Evolutionary conservation across 108 stramenopile genomes (phyloP).

Genomic region (Cyclostephanos tholiformis): DNA sequence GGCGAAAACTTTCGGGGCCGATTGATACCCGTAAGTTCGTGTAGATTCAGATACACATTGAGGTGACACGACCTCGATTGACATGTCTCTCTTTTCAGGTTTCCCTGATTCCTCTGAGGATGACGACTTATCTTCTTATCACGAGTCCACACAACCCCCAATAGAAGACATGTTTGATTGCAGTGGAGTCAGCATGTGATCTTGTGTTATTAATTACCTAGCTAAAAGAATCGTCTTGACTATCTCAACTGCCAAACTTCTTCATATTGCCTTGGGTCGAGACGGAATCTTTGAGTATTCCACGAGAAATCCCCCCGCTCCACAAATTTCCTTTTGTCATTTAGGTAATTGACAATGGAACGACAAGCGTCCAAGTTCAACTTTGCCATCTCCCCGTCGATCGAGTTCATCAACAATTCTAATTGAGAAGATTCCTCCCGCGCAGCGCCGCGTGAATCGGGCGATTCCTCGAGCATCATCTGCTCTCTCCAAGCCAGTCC

Average conservation of each 20-base stretch:
- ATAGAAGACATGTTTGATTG: too few relatives aligned
- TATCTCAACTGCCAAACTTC: constrained; percentile 5
- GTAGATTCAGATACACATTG: too few relatives aligned
- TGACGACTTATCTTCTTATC: too few relatives aligned
- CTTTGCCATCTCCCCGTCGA: constrained; percentile 20
- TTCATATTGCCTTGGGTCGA: constrained; percentile 5
- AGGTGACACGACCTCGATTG: too few relatives aligned
- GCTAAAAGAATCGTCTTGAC: background rate
- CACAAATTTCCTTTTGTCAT: constrained; percentile 8
- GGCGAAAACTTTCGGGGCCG: too few relatives aligned
- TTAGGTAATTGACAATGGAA: constrained; percentile 22
- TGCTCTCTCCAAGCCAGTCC: constrained; percentile 60
- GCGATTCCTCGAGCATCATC: constrained; percentile 26
- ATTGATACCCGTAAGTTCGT: too few relatives aligned
- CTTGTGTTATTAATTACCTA: background rate
- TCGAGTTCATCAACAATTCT: constrained; percentile 15
- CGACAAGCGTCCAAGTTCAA: constrained; percentile 26
- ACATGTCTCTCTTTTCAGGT: too few relatives aligned
- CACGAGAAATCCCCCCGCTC: constrained; percentile 1
- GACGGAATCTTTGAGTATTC: background rate
- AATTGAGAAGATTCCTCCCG: background rate
- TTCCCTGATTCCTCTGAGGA: too few relatives aligned
- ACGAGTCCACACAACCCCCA: too few relatives aligned
- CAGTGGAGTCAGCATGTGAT: too few relatives aligned
- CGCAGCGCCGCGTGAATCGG: background rate